Evolutionary conservation across 768 basidiomycete genomes (phyloP), one percentile per base, ranked within the genome.

Genomic region (Harrya chromipes): DNA sequence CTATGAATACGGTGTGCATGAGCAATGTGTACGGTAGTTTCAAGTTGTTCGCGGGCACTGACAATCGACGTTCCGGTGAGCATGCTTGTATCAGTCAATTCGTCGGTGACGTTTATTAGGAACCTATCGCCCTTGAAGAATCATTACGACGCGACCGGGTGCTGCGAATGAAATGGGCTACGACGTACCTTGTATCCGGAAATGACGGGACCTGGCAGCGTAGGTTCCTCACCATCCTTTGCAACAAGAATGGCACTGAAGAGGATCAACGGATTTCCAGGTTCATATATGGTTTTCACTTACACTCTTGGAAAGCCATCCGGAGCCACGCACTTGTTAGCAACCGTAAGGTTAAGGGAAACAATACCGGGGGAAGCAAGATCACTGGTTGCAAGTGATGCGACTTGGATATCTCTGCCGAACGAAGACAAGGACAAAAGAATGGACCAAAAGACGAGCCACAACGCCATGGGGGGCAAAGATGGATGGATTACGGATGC

Each of bases 171-270:
- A 23, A 16, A 39, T 13, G 17, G 12, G 24, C 33, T 14, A 16
- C 16, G 20, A 21, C 43, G 17, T 43, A 63, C 70, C 54, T 73
- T 76, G 50, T 66, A 61, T 21, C 70, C 74, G 17, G 68, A 63
- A 42, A 78, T 72, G 13, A 72, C 58, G 0, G 71, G 69, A 1
- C 72, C 75, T 12, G 74, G 74, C 44, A 73, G 74, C 4, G 59
- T 41, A 8, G 70, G 48, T 21, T 41, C 42, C 4, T 47, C 53
- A 6, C 41, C 41, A 5, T 24, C 40, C 26, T 27, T 72, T 38
- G 70, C 74, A 12, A 69, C 69, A 27, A 74, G 59, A 10, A 72
- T 67, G 7, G 67, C 70, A 3, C 62, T 59, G 27, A 44, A 66
- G 61, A 40, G 9, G 23, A 11, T 37, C 40, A 35, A 19, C 14